Conservation (phyloP, 176 grass and related monocot genomes). For the Panicum miliaceum region DNA sequence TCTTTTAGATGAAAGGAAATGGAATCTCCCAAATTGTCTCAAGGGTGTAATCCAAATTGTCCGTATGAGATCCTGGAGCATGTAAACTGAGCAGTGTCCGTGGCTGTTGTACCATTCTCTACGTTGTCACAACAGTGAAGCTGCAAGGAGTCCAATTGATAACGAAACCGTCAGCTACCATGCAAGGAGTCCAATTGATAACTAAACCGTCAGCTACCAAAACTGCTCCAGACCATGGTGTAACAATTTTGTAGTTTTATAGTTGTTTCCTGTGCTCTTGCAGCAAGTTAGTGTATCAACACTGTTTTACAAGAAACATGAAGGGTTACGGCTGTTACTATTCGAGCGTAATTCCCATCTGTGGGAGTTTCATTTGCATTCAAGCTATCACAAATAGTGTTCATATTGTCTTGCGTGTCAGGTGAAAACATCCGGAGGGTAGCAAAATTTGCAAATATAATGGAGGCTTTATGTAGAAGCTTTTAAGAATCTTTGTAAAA, state of each 20-base stretch:
- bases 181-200: not conserved
- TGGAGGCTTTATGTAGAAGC: not conserved
- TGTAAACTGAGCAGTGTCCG: not conserved
- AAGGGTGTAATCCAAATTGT: not conserved
- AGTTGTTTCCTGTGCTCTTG: slow-evolving; percentile 15
- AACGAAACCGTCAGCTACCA: not conserved
- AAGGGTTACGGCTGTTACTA: not conserved
- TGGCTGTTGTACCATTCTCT: slow-evolving; percentile 8
- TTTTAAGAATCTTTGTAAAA: too few relatives aligned
- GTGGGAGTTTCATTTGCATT: not conserved
- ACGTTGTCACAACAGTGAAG: not conserved
- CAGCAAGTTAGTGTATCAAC: slow-evolving; percentile 39
- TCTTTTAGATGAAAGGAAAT: not conserved
- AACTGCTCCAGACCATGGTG: not conserved
- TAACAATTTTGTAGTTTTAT: slow-evolving; percentile 42
- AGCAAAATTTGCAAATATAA: not conserved
- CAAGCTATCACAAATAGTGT: not conserved
- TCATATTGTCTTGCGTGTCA: not conserved
- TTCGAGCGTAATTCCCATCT: not conserved
- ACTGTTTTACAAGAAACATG: not conserved
- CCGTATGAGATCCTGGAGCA: not conserved
- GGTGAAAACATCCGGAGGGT: not conserved
- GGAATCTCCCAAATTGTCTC: not conserved
- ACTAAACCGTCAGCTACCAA: not conserved
- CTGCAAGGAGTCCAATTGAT: slow-evolving; percentile 1